phyloP scores from a whole-genome alignment of 108 stramenopile species.

The Cyclotella sp. region DNA sequence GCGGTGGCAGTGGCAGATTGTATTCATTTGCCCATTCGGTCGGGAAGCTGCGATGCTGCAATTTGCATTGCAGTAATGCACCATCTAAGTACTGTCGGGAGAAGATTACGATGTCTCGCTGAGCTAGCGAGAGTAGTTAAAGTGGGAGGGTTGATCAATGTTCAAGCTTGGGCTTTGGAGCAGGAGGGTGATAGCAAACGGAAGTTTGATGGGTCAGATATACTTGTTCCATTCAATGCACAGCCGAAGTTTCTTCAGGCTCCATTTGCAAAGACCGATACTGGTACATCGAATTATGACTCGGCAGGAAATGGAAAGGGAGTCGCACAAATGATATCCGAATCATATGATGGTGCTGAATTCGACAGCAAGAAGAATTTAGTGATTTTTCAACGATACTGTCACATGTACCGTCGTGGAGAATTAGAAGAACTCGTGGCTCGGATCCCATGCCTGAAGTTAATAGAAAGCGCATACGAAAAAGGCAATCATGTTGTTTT shows the following conservation, averaged over 20 bases:
- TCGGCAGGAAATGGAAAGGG: slow-evolving; percentile 52
- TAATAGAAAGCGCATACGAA: slow-evolving; percentile 79
- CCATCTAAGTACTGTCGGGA: slow-evolving; percentile 88
- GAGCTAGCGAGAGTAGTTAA: slow-evolving; percentile 89
- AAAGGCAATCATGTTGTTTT: slow-evolving; percentile 86
- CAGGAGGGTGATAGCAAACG: slow-evolving; percentile 84
- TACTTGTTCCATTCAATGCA: slow-evolving; percentile 98
- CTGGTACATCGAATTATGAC: neutral
- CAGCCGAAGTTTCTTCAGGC: slow-evolving; percentile 81
- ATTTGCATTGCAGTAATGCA: slow-evolving; percentile 99
- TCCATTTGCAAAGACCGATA: neutral
- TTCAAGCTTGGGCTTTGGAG: slow-evolving; percentile 98
- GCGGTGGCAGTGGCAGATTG: slow-evolving; percentile 92
- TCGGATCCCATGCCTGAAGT: slow-evolving; percentile 52
- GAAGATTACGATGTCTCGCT: slow-evolving; percentile 84
- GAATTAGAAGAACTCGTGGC: slow-evolving; percentile 89
- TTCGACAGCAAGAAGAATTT: slow-evolving; percentile 86
- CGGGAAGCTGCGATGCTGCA: slow-evolving; percentile 90
- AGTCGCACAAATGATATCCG: slow-evolving; percentile 76
- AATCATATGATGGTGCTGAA: slow-evolving; percentile 77
- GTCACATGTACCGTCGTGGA: slow-evolving; percentile 95
- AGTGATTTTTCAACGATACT: slow-evolving; percentile 96
- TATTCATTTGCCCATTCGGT: slow-evolving; percentile 86
- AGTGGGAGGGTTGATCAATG: slow-evolving; percentile 83
- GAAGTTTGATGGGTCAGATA: slow-evolving; percentile 90